These are phyloP conservation scores for Pittosporum tobira DNA, from an alignment of 129 eudicot genomes.

Conservation along the genomic window DNA sequence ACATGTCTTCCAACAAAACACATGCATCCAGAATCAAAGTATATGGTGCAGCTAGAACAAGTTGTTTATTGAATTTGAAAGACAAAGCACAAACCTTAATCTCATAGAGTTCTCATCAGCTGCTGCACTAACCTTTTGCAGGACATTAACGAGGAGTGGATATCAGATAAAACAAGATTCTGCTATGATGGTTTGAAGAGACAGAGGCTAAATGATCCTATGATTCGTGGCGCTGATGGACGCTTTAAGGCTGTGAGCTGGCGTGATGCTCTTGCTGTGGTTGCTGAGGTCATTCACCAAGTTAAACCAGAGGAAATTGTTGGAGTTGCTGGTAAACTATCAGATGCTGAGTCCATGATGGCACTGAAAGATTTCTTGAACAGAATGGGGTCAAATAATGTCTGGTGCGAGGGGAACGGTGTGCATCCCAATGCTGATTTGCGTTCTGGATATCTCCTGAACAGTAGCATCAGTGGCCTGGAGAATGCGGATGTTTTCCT, in stretches of 20 bases:
- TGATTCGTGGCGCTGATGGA: slow-evolving; percentile 93
- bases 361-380: slow-evolving; percentile 81
- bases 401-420: slow-evolving; percentile 93
- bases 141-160: slow-evolving; percentile 99
- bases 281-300: slow-evolving; percentile 76
- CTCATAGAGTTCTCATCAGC: no score
- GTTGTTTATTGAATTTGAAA: no score
- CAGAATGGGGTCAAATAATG: slow-evolving; percentile 81
- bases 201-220: slow-evolving; percentile 91
- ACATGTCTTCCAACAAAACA: no score
- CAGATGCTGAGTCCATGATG: slow-evolving; percentile 98
- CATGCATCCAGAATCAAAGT: no score
- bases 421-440: slow-evolving; percentile 63
- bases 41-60: no score
- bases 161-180: slow-evolving; percentile 93
- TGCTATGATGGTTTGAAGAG: slow-evolving; percentile 96
- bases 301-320: slow-evolving; percentile 84
- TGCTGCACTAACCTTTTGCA: slow-evolving; percentile 16
- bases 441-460: slow-evolving; percentile 80
- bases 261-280: slow-evolving; percentile 94
- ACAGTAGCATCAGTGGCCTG: slow-evolving; percentile 69
- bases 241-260: slow-evolving; percentile 79
- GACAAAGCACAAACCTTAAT: no score
- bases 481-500: slow-evolving; percentile 89
- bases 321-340: slow-evolving; percentile 90